A percentile compares a stretch with the other conserved stretches of the same genome.
These are phyloP conservation scores for Geoglossum glabrum DNA, from an alignment of 495 filamentous ascomycete species.

Conservation along the genomic window DNA sequence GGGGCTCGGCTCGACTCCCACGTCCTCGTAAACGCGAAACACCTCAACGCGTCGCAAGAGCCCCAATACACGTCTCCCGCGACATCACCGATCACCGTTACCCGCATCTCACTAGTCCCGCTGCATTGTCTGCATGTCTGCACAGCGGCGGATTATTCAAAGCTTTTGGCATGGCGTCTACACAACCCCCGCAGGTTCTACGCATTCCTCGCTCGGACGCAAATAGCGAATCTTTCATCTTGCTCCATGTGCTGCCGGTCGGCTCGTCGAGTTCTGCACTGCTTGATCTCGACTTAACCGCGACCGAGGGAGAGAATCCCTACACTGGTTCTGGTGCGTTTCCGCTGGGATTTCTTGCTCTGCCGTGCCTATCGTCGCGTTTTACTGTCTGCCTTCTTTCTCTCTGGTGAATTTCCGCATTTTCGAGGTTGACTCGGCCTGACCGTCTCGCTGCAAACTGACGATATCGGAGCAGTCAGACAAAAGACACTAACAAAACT, in stretches of 20 bases:
- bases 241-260: constrained; percentile 32
- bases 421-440: too few species aligned
- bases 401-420: too few species aligned
- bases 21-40: not conserved
- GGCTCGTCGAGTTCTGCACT: constrained; percentile 17
- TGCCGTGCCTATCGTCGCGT: not conserved
- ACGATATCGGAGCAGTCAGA: constrained; percentile 22
- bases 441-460: not conserved
- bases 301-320: constrained; percentile 45
- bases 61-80: not conserved
- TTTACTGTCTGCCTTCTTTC: not conserved
- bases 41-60: not conserved
- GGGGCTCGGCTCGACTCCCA: not conserved
- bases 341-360: not conserved
- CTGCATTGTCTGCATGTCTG: too few species aligned
- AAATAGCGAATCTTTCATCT: constrained; percentile 29
- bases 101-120: too few species aligned
- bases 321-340: constrained; percentile 18
- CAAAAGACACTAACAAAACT: constrained; percentile 23
- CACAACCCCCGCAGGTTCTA: constrained; percentile 21
- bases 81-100: too few species aligned
- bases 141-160: too few species aligned
- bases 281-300: constrained; percentile 41
- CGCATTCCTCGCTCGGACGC: constrained; percentile 26
- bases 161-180: not conserved